Evolutionary conservation across 2,329 filamentous ascomycete species (phyloP).

Genomic region (Incumbomyces delicatus): DNA sequence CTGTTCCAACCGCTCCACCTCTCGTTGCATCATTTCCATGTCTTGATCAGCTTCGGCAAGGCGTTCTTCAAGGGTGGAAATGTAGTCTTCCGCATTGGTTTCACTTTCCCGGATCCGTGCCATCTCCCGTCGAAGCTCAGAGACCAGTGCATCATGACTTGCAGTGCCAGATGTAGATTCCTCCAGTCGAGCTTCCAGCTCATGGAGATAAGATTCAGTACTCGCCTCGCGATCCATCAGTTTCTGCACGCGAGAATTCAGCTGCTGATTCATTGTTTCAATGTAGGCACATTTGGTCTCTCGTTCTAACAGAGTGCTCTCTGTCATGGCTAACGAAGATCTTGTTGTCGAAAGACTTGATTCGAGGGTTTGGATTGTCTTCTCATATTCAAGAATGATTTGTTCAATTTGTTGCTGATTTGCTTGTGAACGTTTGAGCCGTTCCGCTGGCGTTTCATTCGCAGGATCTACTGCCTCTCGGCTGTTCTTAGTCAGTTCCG

Average conservation of each 20-base stretch:
- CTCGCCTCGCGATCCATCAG: slow-evolving; percentile 81
- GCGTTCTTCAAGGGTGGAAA: slow-evolving; percentile 89
- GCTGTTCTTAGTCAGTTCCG: slow-evolving; percentile 68
- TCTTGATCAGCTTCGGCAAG: slow-evolving; percentile 94
- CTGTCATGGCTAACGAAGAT: slow-evolving; percentile 69
- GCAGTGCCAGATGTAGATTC: slow-evolving; percentile 86
- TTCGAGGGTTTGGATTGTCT: slow-evolving; percentile 91
- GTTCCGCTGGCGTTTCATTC: slow-evolving; percentile 72
- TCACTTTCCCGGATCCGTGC: slow-evolving; percentile 82
- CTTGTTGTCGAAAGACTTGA: slow-evolving; percentile 83
- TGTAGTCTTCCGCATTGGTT: slow-evolving; percentile 85
- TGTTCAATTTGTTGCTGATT: slow-evolving; percentile 95
- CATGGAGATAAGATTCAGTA: slow-evolving; percentile 86
- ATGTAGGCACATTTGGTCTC: slow-evolving; percentile 89
- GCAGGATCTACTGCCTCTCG: slow-evolving; percentile 48
- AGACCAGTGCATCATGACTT: slow-evolving; percentile 75
- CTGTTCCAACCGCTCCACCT: slow-evolving; percentile 87
- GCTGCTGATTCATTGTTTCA: slow-evolving; percentile 82
- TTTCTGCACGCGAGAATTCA: slow-evolving; percentile 85
- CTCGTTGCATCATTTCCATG: slow-evolving; percentile 89
- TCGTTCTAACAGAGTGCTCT: slow-evolving; percentile 79
- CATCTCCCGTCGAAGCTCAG: slow-evolving; percentile 85
- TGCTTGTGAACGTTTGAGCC: slow-evolving; percentile 86
- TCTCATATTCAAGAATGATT: slow-evolving; percentile 94
- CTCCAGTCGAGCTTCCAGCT: slow-evolving; percentile 82